Evolutionary conservation across 2,329 filamentous ascomycete species (phyloP), one percentile per base, ranked within the genome.

Genomic region (Podosphaera xanthii): DNA sequence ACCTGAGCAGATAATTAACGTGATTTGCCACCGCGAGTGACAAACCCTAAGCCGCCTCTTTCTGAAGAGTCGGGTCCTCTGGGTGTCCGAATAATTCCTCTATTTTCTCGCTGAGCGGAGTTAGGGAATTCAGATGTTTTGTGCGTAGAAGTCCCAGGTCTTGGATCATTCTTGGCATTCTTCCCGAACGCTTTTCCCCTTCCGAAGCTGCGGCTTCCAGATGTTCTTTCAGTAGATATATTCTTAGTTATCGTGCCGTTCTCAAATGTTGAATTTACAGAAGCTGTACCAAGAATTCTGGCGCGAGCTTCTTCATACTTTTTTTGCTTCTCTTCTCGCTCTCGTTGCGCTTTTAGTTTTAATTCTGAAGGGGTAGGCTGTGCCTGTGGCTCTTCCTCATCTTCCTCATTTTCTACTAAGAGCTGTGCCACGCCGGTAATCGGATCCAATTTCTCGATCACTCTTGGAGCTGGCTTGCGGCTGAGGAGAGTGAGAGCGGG

Each of bases 301-400:
- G 91, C 87, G 36, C 91, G 79, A 4, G 83, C 87, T 72, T 95
- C 89, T 62, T 94, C 86, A 69, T 96, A 96, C 61, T 86, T 85
- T 60, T 82, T 82, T 73, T 94, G 86, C 73, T 92, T 95, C 72
- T 94, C 89, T 68, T 94, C 89, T 8, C 82, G 79, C 65, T 94
- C 87, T 56, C 79, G 77, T 69, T 88, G 81, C 58, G 90, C 86
- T 67, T 85, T 85, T 33, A 82, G 79, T 62, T 86, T 82, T 40
- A 89, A 79, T 72, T 95, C 85, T 65, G 91, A 86, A 2, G 84
- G 79, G 0, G 81, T 85, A 50, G 81, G 78, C 64, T 82, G 81
- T 30, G 77, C 74, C 62, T 80, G 78, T 68, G 79, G 81, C 59
- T 73, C 71, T 59, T 81, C 79, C 58, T 85, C 80, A 34, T 82